Conservation (phyloP, 192 early-diverging fungal genomes). For the Coemansia brasiliensis region DNA sequence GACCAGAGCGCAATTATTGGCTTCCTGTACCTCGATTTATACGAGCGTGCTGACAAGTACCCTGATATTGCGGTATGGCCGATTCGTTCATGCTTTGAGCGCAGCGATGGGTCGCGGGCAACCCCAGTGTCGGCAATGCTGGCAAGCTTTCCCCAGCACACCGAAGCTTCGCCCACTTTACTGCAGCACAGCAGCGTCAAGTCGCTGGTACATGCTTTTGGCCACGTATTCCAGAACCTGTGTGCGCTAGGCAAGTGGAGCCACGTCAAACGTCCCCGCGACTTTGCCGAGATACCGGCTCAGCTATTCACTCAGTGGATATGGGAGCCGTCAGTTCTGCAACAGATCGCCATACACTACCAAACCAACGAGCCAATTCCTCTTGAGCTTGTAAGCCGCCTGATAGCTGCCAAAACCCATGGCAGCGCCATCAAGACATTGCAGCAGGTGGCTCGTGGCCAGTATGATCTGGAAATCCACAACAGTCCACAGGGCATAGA, state of each 20-base stretch:
- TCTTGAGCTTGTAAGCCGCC: conserved; percentile 59
- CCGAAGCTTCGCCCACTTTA: conserved; percentile 61
- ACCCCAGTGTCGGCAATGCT: conserved; percentile 64
- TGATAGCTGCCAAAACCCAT: conserved; percentile 65
- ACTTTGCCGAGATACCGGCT: conserved; percentile 81
- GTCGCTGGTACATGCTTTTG: conserved; percentile 81
- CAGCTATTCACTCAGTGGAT: conserved; percentile 82
- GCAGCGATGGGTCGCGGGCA: conserved; percentile 45
- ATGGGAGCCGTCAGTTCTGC: conserved; percentile 57
- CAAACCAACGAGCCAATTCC: conserved; percentile 66
- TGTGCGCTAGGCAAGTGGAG: conserved; percentile 67
- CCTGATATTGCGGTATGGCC: conserved; percentile 66
- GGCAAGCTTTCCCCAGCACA: conserved; percentile 59
- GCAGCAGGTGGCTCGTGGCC: conserved; percentile 67
- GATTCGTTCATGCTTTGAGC: conserved; percentile 4
- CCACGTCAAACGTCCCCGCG: conserved; percentile 63
- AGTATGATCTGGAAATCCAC: conserved; percentile 73
- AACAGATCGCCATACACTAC: conserved; percentile 62
- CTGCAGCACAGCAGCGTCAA: conserved; percentile 72
- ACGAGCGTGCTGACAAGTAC: conserved; percentile 66
- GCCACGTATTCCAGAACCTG: conserved; percentile 61
- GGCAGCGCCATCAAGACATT: conserved; percentile 64
- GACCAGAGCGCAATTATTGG: conserved; percentile 59
- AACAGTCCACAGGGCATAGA: conserved; percentile 30
- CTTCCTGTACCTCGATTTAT: conserved; percentile 68